Evolutionary conservation across 441 rosid genomes (phyloP).

Genomic region (Erodium texanum): DNA sequence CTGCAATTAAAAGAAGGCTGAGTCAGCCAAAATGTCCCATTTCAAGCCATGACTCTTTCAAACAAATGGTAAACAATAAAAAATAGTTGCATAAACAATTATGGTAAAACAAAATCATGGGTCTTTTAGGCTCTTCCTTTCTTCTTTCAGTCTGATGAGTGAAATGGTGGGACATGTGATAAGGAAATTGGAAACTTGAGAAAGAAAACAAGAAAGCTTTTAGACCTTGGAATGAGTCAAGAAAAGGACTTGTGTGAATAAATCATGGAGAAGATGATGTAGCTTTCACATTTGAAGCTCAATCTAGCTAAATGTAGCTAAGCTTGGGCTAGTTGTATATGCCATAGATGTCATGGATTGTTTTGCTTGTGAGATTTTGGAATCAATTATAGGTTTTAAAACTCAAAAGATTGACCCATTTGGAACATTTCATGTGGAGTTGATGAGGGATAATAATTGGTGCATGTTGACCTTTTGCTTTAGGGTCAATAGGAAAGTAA

Average conservation of each 20-base stretch:
- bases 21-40: neutral
- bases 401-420: slow-evolving; percentile 5
- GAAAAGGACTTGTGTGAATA: slow-evolving; percentile 2
- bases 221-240: slow-evolving; percentile 3
- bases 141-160: neutral
- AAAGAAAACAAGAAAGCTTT: neutral
- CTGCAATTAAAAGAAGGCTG: neutral
- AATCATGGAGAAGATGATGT: neutral
- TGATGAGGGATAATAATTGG: slow-evolving; percentile 2
- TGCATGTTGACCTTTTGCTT: slow-evolving; percentile 7
- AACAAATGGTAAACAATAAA: slow-evolving; percentile 1
- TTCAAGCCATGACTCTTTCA: neutral
- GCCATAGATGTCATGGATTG: slow-evolving; percentile 3
- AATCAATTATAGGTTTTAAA: slow-evolving; percentile 3
- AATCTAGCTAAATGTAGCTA: neutral
- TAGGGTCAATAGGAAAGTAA: neutral
- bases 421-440: neutral
- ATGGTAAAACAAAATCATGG: neutral
- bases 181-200: neutral
- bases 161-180: neutral
- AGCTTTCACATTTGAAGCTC: slow-evolving; percentile 1
- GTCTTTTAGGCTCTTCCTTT: neutral
- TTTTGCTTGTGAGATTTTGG: neutral
- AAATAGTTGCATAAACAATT: neutral
- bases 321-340: neutral